These are phyloP conservation scores for Cercospora sesami DNA, from an alignment of 2,329 filamentous ascomycete species.

Conservation along the genomic window DNA sequence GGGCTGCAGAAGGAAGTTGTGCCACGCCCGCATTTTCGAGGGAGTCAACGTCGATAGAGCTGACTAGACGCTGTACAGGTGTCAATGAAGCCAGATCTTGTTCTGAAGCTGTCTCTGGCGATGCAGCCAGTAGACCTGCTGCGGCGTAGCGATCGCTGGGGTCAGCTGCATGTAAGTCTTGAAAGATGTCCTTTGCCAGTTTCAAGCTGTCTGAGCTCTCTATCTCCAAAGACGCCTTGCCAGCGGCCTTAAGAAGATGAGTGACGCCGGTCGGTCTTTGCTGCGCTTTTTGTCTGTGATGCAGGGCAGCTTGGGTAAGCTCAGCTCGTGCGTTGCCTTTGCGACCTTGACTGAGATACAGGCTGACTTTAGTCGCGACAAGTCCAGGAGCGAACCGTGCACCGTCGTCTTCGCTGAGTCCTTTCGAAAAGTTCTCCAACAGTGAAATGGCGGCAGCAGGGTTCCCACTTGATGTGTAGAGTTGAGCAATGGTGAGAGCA, in stretches of 20 bases:
- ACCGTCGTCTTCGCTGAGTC: conserved; percentile 68
- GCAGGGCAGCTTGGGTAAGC: conserved; percentile 73
- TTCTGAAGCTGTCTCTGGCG: conserved; percentile 57
- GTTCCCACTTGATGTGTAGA: conserved; percentile 73
- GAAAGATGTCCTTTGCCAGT: conserved; percentile 76
- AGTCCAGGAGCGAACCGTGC: conserved; percentile 82
- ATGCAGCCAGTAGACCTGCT: conserved; percentile 82
- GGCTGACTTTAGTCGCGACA: conserved; percentile 73
- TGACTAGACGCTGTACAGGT: conserved; percentile 61
- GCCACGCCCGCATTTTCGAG: conserved; percentile 68
- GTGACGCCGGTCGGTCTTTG: conserved; percentile 44
- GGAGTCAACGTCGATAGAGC: conserved; percentile 59
- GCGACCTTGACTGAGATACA: conserved; percentile 76
- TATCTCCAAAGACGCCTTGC: conserved; percentile 77
- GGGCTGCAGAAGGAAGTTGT: conserved; percentile 37
- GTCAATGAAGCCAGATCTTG: conserved; percentile 59
- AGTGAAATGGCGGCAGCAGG: conserved; percentile 71
- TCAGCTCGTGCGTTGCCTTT: conserved; percentile 70
- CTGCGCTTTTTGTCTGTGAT: conserved; percentile 71
- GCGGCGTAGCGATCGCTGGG: conserved; percentile 68
- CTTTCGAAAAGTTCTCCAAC: conserved; percentile 72
- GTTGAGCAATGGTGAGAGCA: conserved; percentile 74
- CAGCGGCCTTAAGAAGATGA: conserved; percentile 78
- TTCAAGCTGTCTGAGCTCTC: conserved; percentile 66
- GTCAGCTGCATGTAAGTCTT: conserved; percentile 65